A percentile compares a stretch with the other conserved stretches of the same genome.
Evolutionary conservation across 2,329 filamentous ascomycete genomes (phyloP).

Genomic region (Neocucurbitaria cava): DNA sequence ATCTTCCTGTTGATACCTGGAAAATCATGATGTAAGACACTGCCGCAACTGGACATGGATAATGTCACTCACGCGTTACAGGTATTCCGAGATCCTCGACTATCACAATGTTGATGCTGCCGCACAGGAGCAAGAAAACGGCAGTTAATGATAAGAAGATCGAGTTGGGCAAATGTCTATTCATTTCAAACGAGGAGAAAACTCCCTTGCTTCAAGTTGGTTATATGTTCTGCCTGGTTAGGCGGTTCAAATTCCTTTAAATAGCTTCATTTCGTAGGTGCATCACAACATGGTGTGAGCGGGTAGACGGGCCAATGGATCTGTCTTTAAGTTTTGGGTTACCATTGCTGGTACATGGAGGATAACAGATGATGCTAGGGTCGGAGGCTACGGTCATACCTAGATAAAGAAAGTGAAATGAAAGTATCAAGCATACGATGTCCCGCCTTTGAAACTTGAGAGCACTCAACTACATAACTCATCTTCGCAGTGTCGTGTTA

Average conservation of each 20-base stretch:
- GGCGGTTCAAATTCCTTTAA: slow-evolving; percentile 24
- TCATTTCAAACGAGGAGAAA: slow-evolving; percentile 11
- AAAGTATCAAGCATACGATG: slow-evolving; percentile 11
- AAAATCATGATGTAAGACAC: slow-evolving; percentile 95
- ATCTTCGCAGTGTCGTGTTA: no score
- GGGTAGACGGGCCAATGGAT: slow-evolving; percentile 25
- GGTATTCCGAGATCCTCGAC: slow-evolving; percentile 98
- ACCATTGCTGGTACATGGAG: slow-evolving; percentile 17
- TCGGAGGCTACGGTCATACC: slow-evolving; percentile 8
- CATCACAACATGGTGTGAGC: slow-evolving; percentile 10
- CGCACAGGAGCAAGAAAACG: slow-evolving; percentile 41
- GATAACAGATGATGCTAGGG: slow-evolving; percentile 9
- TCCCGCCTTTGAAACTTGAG: not conserved
- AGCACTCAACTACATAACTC: not conserved
- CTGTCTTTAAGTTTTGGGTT: slow-evolving; percentile 16
- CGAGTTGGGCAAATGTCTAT: slow-evolving; percentile 17
- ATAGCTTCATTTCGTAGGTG: slow-evolving; percentile 21
- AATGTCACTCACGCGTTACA: slow-evolving; percentile 49
- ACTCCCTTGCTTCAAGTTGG: slow-evolving; percentile 16
- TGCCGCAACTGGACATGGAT: no score
- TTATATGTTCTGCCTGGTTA: slow-evolving; percentile 21
- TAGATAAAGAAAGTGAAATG: slow-evolving; percentile 22
- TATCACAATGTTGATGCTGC: slow-evolving; percentile 93
- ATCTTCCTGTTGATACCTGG: slow-evolving; percentile 98
- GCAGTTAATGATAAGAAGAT: slow-evolving; percentile 31